Evolutionary conservation across 2,329 filamentous ascomycete genomes (phyloP), one percentile per base, ranked within the genome.

Genomic region (Pezicula radicicola): DNA sequence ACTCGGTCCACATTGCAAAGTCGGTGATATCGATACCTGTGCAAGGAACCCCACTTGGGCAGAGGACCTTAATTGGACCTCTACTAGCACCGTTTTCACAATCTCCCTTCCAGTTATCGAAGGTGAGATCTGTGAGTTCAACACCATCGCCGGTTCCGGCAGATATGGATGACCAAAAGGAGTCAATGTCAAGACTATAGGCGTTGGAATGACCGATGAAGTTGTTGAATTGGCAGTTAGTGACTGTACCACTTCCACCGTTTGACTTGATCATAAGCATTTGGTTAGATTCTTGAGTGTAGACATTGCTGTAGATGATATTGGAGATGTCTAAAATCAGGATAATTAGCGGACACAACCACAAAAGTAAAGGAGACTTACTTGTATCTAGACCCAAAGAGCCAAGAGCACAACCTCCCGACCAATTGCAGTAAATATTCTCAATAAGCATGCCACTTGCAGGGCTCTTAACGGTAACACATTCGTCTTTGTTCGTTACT

Each of bases 201-300:
- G 81, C 80, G 55, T 84, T 85, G 52, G 70, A 67, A 63, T 81
- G 79, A 37, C 81, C 81, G 46, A 81, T 78, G 65, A 84, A 84
- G 68, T 83, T 82, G 58, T 79, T 75, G 39, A 84, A 72, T 1
- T 73, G 60, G 15, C 73, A 68, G 57, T 83, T 75, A 40, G 72
- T 71, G 4, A 84, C 73, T 2, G 68, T 72, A 21, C 81, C 81
- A 51, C 63, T 72, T 35, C 81, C 81, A 40, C 81, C 81, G 59
- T 82, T 79, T 48, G 74, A 77, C 66, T 84, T 85, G 70, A 84
- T 76, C 78, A 82, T 80, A 66, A 77, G 75, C 80, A 83, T 83
- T 61, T 84, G 78, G 70, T 84, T 84, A 8, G 75, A 77, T 16
- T 72, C 69, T 68, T 72, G 75, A 28, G 80, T 83, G 69, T 84